phyloP scores from a whole-genome alignment of 371 early-diverging fungal genomes.

The Mortierella sp. region DNA sequence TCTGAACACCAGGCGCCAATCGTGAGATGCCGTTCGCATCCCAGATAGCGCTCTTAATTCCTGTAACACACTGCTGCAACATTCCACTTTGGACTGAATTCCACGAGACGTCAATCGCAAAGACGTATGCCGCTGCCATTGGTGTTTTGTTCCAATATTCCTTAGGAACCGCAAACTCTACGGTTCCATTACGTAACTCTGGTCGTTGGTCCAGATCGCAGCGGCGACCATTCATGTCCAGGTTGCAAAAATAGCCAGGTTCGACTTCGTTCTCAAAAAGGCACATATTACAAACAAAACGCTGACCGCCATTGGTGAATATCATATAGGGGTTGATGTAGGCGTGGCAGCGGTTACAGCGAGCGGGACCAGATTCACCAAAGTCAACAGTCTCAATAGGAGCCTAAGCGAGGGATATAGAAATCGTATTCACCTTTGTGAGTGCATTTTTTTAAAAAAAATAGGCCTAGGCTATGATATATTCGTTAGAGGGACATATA shows the following conservation, averaged over 20 bases:
- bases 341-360: constrained; percentile 93
- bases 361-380: constrained; percentile 91
- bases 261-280: constrained; percentile 84
- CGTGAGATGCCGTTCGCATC: constrained; percentile 58
- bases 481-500: constrained; percentile 11
- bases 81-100: constrained; percentile 87
- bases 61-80: constrained; percentile 71
- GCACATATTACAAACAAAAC: constrained; percentile 95
- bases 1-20: constrained; percentile 68
- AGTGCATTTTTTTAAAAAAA: neutral
- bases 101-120: constrained; percentile 96
- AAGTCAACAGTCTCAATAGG: constrained; percentile 90
- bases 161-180: constrained; percentile 92
- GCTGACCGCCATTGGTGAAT: constrained; percentile 91
- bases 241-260: constrained; percentile 88
- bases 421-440: neutral
- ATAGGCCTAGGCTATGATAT: neutral
- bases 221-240: constrained; percentile 93
- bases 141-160: constrained; percentile 79
- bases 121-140: constrained; percentile 78
- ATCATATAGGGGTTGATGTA: constrained; percentile 94
- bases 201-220: constrained; percentile 90
- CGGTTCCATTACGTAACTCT: constrained; percentile 88
- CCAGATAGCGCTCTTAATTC: constrained; percentile 79
- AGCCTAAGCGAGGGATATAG: constrained; percentile 56